These are phyloP conservation scores for Aspergillus clavatus DNA, from an alignment of 2,329 filamentous ascomycete genomes.

Conservation along the genomic window DNA sequence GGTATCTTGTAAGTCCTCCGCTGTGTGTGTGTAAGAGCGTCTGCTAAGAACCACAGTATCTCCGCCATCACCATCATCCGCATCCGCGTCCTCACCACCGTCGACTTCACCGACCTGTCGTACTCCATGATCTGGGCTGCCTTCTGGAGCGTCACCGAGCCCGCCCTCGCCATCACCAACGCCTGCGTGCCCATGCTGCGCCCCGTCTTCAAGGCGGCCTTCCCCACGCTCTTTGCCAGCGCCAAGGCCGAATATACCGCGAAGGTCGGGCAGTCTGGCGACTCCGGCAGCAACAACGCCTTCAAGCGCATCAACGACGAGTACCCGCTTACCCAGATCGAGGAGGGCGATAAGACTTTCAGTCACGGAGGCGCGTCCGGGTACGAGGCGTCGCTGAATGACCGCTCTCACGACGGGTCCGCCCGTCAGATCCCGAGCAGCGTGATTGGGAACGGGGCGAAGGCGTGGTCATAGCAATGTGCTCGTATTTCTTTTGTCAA, in stretches of 20 bases:
- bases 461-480: not conserved
- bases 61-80: constrained; percentile 23
- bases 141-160: constrained; percentile 25
- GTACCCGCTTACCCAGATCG: not conserved
- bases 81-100: constrained; percentile 17
- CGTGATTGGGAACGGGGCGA: not conserved
- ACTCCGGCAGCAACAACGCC: not conserved
- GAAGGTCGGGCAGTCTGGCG: not conserved
- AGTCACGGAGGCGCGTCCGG: not conserved
- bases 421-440: not conserved
- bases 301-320: not conserved
- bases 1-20: constrained; percentile 19
- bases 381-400: not conserved
- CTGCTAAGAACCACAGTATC: constrained; percentile 11
- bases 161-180: constrained; percentile 19
- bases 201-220: constrained; percentile 15
- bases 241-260: not conserved
- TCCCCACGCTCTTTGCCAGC: constrained; percentile 9
- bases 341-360: not conserved
- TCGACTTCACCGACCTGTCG: constrained; percentile 19
- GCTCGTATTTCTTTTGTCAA: not conserved
- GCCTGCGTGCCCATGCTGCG: constrained; percentile 23
- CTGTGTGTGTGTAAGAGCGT: not conserved
- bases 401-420: too few species aligned
- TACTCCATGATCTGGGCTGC: constrained; percentile 21